Evolutionary conservation across 106 monocot genomes (phyloP).

Genomic region (Hemerocallis citrina): DNA sequence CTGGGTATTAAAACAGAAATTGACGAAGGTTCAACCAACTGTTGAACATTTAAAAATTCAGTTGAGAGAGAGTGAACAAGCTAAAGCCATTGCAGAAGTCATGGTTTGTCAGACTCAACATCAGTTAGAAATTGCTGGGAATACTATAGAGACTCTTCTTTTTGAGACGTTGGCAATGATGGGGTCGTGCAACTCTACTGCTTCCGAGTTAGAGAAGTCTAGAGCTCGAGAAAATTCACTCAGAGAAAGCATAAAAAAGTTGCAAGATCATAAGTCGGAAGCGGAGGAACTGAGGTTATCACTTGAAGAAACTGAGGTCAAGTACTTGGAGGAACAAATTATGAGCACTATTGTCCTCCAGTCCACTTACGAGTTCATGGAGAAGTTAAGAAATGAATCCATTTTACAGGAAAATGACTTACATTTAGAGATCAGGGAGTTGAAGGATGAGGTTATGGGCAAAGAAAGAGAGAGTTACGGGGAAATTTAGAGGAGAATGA

Average conservation of each 20-base stretch:
- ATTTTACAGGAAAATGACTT: not conserved
- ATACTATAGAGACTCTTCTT: too few species aligned
- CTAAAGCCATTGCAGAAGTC: too few species aligned
- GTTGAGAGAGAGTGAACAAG: too few species aligned
- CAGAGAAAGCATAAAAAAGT: not conserved
- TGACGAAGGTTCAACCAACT: too few species aligned
- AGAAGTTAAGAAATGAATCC: not conserved
- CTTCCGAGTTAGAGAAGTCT: too few species aligned
- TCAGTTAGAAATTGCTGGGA: too few species aligned
- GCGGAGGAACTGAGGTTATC: not conserved
- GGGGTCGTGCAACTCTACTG: too few species aligned
- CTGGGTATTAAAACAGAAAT: too few species aligned
- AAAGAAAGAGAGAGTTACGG: not conserved
- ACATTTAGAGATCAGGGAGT: not conserved
- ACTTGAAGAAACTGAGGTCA: not conserved
- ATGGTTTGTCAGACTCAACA: too few species aligned
- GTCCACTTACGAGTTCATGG: not conserved
- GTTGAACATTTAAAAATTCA: too few species aligned
- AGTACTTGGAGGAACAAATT: constrained; percentile 2
- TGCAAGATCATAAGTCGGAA: not conserved
- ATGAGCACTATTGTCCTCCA: not conserved
- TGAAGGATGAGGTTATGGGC: not conserved
- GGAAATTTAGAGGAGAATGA: not conserved
- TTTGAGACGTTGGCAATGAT: too few species aligned
- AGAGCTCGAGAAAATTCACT: constrained; percentile 1